A percentile compares a stretch with the other conserved stretches of the same genome.
phyloP scores from a whole-genome alignment of 2,329 filamentous ascomycete species.

The Emydomyces testavorans region DNA sequence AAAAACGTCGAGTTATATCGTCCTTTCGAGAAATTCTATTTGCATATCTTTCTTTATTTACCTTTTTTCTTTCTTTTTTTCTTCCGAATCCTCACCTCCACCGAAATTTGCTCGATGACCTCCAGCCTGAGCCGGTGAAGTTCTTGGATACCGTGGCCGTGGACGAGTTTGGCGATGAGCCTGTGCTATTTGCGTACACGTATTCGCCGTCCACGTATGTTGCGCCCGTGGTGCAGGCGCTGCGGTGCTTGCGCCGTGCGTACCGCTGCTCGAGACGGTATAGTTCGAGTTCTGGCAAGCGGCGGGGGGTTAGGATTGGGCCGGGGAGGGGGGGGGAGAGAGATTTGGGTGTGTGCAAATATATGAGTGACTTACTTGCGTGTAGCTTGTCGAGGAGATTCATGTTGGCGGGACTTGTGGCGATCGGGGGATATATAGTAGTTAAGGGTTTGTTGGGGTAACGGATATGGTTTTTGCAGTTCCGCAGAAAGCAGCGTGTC shows the following conservation, averaged over 20 bases:
- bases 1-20: too few relatives aligned
- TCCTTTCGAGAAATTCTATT: too few relatives aligned
- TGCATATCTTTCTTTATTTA: not conserved
- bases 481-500: too few relatives aligned
- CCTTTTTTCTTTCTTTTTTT: not conserved
- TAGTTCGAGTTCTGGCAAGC: constrained; percentile 58
- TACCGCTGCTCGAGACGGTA: constrained; percentile 94
- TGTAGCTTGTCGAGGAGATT: constrained; percentile 42
- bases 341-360: not conserved
- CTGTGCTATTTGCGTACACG: constrained; percentile 48
- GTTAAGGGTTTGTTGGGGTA: too few relatives aligned
- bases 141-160: constrained; percentile 32
- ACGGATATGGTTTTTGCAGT: too few relatives aligned
- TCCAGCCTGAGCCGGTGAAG: constrained; percentile 23
- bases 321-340: not conserved
- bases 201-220: constrained; percentile 95
- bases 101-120: constrained; percentile 4
- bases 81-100: not conserved
- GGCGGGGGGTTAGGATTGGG: constrained; percentile 5
- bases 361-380: constrained; percentile 37
- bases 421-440: too few relatives aligned
- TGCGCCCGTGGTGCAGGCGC: constrained; percentile 77
- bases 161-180: constrained; percentile 25
- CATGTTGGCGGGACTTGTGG: constrained; percentile 32
- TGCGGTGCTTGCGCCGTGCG: constrained; percentile 79